phyloP scores from a whole-genome alignment of 2,329 filamentous ascomycete genomes.

The Sarocladiaceae sp. region DNA sequence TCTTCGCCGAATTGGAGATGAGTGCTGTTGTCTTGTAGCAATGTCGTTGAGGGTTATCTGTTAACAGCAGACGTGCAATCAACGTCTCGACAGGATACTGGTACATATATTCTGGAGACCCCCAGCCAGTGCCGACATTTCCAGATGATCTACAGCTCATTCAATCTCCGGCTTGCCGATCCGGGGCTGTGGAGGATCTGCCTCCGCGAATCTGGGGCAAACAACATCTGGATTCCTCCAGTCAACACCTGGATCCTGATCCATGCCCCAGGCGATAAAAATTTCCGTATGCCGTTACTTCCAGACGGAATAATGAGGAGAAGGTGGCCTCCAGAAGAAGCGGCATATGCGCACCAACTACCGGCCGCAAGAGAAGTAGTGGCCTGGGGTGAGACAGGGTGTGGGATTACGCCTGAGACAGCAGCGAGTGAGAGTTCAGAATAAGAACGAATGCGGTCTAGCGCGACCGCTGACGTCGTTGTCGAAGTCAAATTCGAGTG shows the following conservation, averaged over 20 bases:
- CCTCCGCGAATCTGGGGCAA: constrained; percentile 5
- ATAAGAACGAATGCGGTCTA: neutral
- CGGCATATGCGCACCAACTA: neutral
- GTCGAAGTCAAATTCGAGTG: neutral
- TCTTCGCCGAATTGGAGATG: neutral
- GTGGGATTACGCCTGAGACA: neutral
- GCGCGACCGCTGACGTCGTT: constrained; percentile 1
- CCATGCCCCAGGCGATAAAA: neutral
- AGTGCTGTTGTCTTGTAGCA: too few species aligned
- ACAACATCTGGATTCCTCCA: neutral
- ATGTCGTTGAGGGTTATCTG: too few species aligned
- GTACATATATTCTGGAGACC: too few species aligned
- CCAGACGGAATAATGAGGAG: neutral
- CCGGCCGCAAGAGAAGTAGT: neutral
- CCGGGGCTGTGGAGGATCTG: constrained; percentile 5
- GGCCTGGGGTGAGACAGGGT: neutral
- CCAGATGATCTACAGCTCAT: neutral
- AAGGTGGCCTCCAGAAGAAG: neutral
- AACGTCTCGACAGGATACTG: too few species aligned
- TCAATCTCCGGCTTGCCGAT: neutral
- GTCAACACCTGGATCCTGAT: neutral
- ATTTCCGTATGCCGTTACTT: neutral
- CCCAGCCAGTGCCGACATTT: neutral
- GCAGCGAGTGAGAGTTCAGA: neutral
- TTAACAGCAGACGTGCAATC: too few species aligned